These are phyloP conservation scores for Globisporangium nodosum DNA, from an alignment of 352 stramenopile species.

Conservation along the genomic window DNA sequence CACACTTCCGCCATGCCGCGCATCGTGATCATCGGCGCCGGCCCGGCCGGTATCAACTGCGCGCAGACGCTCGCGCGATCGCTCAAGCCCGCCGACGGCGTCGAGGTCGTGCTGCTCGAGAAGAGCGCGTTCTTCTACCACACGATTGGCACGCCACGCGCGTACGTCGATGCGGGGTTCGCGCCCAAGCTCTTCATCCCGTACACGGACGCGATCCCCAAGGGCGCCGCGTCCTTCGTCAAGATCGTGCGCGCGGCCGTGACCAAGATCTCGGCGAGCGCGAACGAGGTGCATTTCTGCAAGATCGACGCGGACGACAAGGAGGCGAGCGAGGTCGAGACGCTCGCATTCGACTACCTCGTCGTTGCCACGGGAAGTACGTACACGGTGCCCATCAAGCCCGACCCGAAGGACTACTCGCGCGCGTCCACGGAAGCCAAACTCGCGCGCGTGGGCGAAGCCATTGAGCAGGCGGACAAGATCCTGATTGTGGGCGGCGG, in stretches of 20 bases:
- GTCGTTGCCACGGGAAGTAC: conserved; percentile 54
- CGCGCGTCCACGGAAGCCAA: conserved; percentile 18
- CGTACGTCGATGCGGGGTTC: conserved; percentile 12
- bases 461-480: conserved; percentile 31
- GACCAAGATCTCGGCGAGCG: conserved; percentile 31
- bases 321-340: conserved; percentile 20
- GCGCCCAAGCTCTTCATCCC: conserved; percentile 49
- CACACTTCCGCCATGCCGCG: conserved; percentile 35
- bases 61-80: conserved; percentile 31
- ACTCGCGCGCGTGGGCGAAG: conserved; percentile 13
- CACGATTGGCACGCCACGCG: conserved; percentile 17
- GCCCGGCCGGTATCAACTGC: conserved; percentile 34
- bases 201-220: conserved; percentile 21
- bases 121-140: conserved; percentile 56
- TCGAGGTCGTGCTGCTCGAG: conserved; percentile 45
- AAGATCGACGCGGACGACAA: conserved; percentile 19
- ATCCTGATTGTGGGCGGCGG: conserved; percentile 53
- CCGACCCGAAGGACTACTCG: conserved; percentile 18
- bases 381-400: conserved; percentile 59
- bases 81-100: conserved; percentile 28
- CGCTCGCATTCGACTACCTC: conserved; percentile 50
- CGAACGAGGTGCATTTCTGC: too few species aligned
- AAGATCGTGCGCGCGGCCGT: conserved; percentile 24
- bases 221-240: conserved; percentile 19
- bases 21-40: conserved; percentile 51